These are phyloP conservation scores for Fraxinus baroniana DNA, from an alignment of 305 asterid species.

Conservation along the genomic window DNA sequence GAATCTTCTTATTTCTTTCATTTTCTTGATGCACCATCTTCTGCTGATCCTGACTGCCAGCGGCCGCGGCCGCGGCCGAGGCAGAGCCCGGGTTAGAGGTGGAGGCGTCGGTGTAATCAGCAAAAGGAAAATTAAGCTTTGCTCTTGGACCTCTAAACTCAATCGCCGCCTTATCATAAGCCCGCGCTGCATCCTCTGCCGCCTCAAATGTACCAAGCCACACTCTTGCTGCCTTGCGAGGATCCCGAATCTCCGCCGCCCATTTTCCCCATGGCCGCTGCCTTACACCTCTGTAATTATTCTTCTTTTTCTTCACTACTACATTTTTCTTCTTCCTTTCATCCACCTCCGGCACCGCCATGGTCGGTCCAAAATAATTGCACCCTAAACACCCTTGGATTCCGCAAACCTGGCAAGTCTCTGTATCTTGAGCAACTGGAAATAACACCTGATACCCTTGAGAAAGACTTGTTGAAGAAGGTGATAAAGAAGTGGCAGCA, in stretches of 20 bases:
- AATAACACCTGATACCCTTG: conserved; percentile 7
- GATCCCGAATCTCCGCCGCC: conserved; percentile 92
- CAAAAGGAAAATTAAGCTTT: conserved; percentile 67
- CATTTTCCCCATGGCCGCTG: conserved; percentile 98
- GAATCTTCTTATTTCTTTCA: not conserved
- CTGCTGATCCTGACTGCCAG: not conserved
- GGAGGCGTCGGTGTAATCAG: conserved; percentile 48
- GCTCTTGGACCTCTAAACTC: conserved; percentile 90
- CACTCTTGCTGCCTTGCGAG: conserved; percentile 73
- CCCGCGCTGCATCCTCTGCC: conserved; percentile 80
- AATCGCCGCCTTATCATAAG: conserved; percentile 80
- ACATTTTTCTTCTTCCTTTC: conserved; percentile 22
- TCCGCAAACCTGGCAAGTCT: conserved; percentile 50
- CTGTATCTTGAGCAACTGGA: conserved; percentile 31
- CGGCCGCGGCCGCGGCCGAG: not conserved
- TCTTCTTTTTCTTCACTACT: conserved; percentile 51
- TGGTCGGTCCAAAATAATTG: conserved; percentile 37
- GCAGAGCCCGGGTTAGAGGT: not conserved
- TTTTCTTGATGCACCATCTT: conserved; percentile 3
- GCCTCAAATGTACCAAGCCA: conserved; percentile 91
- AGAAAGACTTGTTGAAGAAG: not conserved
- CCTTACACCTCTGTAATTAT: conserved; percentile 78
- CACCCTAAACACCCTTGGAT: conserved; percentile 72
- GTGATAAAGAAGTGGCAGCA: not conserved
- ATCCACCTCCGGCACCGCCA: conserved; percentile 6